phyloP scores from a whole-genome alignment of 2,329 filamentous ascomycete genomes.

The Ophiostoma triangulosporum region DNA sequence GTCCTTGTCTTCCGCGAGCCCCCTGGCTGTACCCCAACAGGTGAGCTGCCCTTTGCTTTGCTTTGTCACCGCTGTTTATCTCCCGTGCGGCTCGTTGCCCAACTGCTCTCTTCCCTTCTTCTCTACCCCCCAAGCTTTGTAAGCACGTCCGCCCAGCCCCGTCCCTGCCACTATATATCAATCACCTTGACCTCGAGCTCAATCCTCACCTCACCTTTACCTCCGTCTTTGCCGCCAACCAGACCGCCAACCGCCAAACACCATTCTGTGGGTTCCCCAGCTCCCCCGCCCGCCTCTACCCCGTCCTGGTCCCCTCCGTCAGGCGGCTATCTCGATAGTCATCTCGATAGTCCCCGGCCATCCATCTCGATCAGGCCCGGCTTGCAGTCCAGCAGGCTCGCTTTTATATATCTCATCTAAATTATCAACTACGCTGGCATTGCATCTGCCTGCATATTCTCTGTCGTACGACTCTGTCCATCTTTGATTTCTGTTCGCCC shows the following conservation, averaged over 20 bases:
- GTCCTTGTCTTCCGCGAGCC: neutral
- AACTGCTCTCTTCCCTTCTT: neutral
- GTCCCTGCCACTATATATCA: neutral
- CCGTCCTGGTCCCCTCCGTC: neutral
- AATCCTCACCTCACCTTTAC: neutral
- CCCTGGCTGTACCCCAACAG: neutral
- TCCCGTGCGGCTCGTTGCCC: neutral
- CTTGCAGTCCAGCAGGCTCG: neutral
- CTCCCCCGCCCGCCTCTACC: neutral
- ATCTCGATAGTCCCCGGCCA: neutral
- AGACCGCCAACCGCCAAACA: neutral
- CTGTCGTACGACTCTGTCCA: neutral
- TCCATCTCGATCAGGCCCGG: neutral
- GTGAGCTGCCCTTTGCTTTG: neutral
- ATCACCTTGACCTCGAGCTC: neutral
- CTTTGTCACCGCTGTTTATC: neutral
- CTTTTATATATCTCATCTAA: too few species aligned
- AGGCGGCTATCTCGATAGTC: neutral
- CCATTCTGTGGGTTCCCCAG: neutral
- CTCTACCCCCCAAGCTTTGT: neutral
- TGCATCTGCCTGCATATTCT: neutral
- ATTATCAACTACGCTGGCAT: neutral
- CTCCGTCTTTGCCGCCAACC: neutral
- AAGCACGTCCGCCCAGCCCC: neutral
- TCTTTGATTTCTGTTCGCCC: neutral